Evolutionary conservation across 305 asterid species (phyloP), one percentile per base, ranked within the genome.

Genomic region (Fraxinus sp.): DNA sequence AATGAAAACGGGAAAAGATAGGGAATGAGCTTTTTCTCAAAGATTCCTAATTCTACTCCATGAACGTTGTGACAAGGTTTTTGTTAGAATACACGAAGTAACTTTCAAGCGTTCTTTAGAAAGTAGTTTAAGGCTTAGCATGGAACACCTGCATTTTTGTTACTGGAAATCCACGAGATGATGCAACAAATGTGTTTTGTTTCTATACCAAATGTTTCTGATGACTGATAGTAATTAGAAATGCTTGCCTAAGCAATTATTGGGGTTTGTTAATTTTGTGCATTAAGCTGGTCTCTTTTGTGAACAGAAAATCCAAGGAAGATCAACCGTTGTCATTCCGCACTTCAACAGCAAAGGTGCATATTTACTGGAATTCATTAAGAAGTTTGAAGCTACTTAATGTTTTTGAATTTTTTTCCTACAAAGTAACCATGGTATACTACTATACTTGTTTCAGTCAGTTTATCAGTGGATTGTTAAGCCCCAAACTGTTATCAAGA

Each of bases 391-490:
- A 79, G 33, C 80, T 77, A 75, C 81, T 79, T 68, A 80, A 77
- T 44, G 26, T 28, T 62, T 79, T 18, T 64, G 32, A 66, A 73
- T 82, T 77, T 78, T 82, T 82, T 74, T 80, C 76, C 80, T 82
- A 80, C 74, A 41, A 76, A 80, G 49, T 83, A 39, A 82, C 46
- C 84, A 46, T 64, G 75, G n/a, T 82, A 57, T 26, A 66, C 37
- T 66, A 26, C 78, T 26, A 22, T 75, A 49, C 72, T 62, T 71
- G 76, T 85, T 87, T 71, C 95, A 96, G 99, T 94, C 97, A 35
- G 91, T 96, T 81, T 92, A 94, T 87, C 93, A 94, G 80, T 96
- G 97, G 94, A 96, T 92, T 76, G 97, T 96, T 89, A 94, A 94
- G 88, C 99, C 99, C 78, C 98, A 92, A 88, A 87, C 98, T 74